These are phyloP conservation scores for Salix viminalis DNA, from an alignment of 345 rosid species.

Conservation along the genomic window DNA sequence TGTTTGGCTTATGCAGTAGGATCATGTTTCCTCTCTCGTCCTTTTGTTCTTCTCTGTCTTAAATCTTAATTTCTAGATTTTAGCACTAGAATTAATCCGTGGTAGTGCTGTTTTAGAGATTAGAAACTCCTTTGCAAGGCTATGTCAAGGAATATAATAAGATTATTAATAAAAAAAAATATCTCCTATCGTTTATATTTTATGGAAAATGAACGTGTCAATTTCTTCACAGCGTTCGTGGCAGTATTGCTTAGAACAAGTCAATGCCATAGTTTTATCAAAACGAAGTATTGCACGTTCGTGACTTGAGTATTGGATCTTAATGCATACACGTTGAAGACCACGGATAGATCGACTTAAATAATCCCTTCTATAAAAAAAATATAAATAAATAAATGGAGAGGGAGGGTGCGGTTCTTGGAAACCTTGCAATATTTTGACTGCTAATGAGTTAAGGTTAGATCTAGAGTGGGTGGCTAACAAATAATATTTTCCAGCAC, in stretches of 20 bases:
- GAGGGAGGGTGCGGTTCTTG: neutral
- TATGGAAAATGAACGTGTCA: neutral
- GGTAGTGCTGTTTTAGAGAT: conserved; percentile 12
- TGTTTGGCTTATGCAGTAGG: neutral
- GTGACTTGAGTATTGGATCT: neutral
- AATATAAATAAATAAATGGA: neutral
- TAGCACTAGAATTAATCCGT: neutral
- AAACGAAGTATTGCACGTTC: neutral
- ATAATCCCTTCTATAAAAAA: neutral
- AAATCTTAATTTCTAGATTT: neutral
- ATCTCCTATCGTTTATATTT: neutral
- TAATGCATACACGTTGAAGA: neutral
- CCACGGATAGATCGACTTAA: neutral
- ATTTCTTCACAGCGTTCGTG: neutral
- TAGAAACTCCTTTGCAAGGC: conserved; percentile 15
- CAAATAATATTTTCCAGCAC: neutral
- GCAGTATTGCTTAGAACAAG: neutral
- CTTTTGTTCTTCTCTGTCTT: neutral
- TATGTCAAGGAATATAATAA: conserved; percentile 20
- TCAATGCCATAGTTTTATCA: neutral
- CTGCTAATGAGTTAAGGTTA: neutral
- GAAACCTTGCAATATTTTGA: neutral
- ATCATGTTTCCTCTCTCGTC: neutral
- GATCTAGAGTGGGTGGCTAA: neutral
- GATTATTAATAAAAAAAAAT: neutral